Evolutionary conservation across 192 early-diverging fungal genomes (phyloP), one percentile per base, ranked within the genome.

Genomic region (Mortierella antarctica): DNA sequence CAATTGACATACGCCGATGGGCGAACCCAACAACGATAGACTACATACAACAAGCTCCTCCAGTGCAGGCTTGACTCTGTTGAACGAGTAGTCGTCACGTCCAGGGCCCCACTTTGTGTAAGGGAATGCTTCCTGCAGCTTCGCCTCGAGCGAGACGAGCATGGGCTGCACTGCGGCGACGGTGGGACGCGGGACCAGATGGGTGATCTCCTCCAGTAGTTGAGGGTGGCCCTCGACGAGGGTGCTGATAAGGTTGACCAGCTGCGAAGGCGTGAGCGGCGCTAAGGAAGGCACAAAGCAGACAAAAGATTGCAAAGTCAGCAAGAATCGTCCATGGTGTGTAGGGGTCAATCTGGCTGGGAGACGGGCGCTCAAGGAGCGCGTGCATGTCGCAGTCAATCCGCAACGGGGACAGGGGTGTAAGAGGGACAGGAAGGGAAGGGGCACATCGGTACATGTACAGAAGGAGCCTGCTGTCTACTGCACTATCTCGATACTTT

Each of bases 71-170:
- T 89, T 87, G 52, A 97, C 95, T 63, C 97, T 88, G 78, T 93
- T 91, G 83, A 91, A 97, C 7, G 95, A 90, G 83, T 99, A 99
- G 82, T 95, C 93, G 82, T 97, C 96, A 39, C 86, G 83, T 1
- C 81, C 71, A 20, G 90, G 88, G 15, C 96, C 96, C 52, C 87
- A 87, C 71, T 93, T 91, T 63, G 88, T 93, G 86, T 97, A 99
- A 0, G 96, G 96, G 81, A 96, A 97, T 5, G 91, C 88, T 5
- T 91, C 91, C 60, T 87, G 82, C 57, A 98, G 80, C 42, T 88
- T 86, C 70, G 91, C 91, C 69, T 96, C 90, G 18, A 94, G 84
- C 8, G 86, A 85, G 63, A 71, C 76, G 18, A 99, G 87, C 40
- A 91, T 86, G 46, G 82, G 74, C 52, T 88, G 83, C 0, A 91